Evolutionary conservation across 139 green algal species (phyloP).

Genomic region (Asterochloris erici): DNA sequence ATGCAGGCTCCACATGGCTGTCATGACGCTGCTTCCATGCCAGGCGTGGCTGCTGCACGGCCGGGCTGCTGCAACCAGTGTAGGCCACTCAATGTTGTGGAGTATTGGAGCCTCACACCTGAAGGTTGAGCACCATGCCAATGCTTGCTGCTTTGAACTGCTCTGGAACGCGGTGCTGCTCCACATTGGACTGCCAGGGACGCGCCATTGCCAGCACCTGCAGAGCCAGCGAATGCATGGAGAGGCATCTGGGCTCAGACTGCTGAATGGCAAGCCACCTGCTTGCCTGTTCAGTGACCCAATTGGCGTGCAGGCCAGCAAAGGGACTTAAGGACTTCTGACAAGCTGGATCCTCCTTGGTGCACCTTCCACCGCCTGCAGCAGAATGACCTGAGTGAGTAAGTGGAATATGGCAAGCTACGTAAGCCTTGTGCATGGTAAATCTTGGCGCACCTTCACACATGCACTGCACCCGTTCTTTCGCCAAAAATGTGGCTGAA

Average conservation of each 20-base stretch:
- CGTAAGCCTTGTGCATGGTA: neutral
- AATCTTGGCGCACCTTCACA: constrained; percentile 37
- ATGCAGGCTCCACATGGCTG: too few relatives aligned
- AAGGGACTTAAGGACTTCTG: constrained; percentile 48
- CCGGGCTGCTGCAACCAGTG: too few relatives aligned
- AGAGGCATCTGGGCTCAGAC: neutral
- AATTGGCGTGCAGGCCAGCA: constrained; percentile 62
- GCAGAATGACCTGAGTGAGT: neutral
- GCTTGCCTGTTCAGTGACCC: constrained; percentile 42
- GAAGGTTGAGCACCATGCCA: constrained; percentile 69
- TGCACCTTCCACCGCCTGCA: constrained; percentile 40
- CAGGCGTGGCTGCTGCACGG: neutral
- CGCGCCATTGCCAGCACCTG: constrained; percentile 65
- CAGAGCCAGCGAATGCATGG: neutral
- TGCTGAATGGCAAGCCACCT: neutral
- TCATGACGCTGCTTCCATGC: too few relatives aligned
- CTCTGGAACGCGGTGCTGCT: constrained; percentile 36
- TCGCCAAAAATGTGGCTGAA: constrained; percentile 38
- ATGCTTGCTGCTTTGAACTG: constrained; percentile 46
- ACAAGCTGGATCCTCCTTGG: constrained; percentile 36
- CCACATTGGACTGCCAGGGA: constrained; percentile 54
- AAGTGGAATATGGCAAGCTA: neutral
- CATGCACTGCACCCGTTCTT: constrained; percentile 47
- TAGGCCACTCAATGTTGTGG: neutral
- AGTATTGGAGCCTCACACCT: constrained; percentile 14